Evolutionary conservation across 495 filamentous ascomycete species (phyloP).

Genomic region (Copromyces sp.): DNA sequence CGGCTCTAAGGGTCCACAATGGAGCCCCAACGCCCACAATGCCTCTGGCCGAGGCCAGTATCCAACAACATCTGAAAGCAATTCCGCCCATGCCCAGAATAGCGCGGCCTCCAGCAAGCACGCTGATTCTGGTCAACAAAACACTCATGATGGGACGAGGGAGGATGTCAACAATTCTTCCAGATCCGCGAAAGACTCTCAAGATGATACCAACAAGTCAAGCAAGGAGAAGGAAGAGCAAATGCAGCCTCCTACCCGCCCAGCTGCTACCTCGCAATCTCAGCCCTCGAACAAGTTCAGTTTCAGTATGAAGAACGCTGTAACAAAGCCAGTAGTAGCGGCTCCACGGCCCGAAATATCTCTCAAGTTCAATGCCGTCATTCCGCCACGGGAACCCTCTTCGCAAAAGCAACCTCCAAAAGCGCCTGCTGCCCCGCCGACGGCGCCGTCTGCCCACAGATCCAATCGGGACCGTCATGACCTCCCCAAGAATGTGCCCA

Average conservation of each 20-base stretch:
- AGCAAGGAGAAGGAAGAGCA: slow-evolving; percentile 33
- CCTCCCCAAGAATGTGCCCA: slow-evolving; percentile 35
- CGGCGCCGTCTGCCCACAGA: slow-evolving; percentile 10
- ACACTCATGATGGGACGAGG: slow-evolving; percentile 17
- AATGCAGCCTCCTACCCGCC: slow-evolving; percentile 33
- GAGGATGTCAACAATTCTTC: slow-evolving; percentile 53
- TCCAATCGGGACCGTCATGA: slow-evolving; percentile 31
- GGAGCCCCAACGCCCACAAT: slow-evolving; percentile 16
- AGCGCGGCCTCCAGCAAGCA: slow-evolving; percentile 39
- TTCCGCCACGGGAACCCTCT: slow-evolving; percentile 27
- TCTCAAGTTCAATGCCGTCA: slow-evolving; percentile 55
- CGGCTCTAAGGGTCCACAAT: slow-evolving; percentile 25
- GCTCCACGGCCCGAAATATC: slow-evolving; percentile 63
- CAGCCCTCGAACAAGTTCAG: slow-evolving; percentile 58
- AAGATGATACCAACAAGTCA: slow-evolving; percentile 47
- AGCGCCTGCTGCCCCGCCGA: slow-evolving; percentile 22
- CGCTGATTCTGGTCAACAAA: slow-evolving; percentile 17
- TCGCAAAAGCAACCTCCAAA: slow-evolving; percentile 16
- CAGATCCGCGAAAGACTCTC: slow-evolving; percentile 51
- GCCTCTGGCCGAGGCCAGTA: slow-evolving; percentile 5
- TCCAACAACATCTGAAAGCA: slow-evolving; percentile 18
- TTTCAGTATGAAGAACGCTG: slow-evolving; percentile 69
- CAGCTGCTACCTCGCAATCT: slow-evolving; percentile 41
- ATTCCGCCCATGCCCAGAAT: slow-evolving; percentile 21
- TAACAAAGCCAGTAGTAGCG: slow-evolving; percentile 45